These are phyloP conservation scores for Phytophthora macrochlamydospora DNA, from an alignment of 352 stramenopile genomes.

Conservation along the genomic window DNA sequence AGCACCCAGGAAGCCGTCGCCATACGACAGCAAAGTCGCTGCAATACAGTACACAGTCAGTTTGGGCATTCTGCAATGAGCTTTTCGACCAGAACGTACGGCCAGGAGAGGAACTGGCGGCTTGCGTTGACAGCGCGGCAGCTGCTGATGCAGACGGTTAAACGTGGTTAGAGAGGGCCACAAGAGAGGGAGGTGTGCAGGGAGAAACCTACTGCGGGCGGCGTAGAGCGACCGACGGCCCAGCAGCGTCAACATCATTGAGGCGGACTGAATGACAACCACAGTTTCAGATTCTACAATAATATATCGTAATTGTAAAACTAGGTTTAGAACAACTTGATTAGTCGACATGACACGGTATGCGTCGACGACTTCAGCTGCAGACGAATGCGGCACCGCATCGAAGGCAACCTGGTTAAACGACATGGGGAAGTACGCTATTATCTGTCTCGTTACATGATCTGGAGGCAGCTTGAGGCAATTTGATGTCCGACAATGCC, in stretches of 20 bases:
- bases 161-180: constrained; percentile 1
- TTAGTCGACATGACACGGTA: no score
- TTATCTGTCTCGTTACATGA: constrained; percentile 12
- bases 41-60: constrained; percentile 2
- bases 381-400: no score
- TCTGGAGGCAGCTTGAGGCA: constrained; percentile 8
- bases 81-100: constrained; percentile 18
- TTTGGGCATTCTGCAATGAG: no score
- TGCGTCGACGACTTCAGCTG: no score
- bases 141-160: constrained; percentile 13
- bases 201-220: constrained; percentile 25
- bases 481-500: neutral
- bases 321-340: no score
- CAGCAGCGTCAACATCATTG: constrained; percentile 23
- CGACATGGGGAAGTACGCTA: neutral
- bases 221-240: constrained; percentile 12
- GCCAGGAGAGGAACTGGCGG: constrained; percentile 6
- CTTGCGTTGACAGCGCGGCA: constrained; percentile 29
- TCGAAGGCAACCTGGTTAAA: no score
- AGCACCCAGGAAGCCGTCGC: constrained; percentile 77
- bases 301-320: no score
- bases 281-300: neutral
- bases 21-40: constrained; percentile 74
- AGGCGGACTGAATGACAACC: neutral
- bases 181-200: neutral